A percentile compares a stretch with the other conserved stretches of the same genome.
Evolutionary conservation across 2,329 filamentous ascomycete species (phyloP).

Genomic region (Cytospora paraplurivora): DNA sequence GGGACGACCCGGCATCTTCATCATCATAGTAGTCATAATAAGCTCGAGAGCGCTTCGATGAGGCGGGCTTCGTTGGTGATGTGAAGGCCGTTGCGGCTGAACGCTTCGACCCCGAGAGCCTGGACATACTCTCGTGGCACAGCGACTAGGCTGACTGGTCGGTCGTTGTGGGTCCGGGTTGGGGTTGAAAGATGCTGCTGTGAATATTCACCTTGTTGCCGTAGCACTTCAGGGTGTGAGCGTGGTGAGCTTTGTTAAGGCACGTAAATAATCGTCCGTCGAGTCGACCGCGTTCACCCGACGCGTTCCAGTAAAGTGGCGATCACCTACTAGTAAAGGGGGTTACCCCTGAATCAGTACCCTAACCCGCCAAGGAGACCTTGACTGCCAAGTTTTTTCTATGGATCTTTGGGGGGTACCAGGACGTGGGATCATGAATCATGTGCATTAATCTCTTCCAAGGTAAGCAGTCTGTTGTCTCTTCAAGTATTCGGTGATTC

Average conservation of each 20-base stretch:
- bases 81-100: slow-evolving; percentile 18
- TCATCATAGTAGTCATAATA: slow-evolving; percentile 27
- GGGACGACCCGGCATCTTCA: slow-evolving; percentile 5
- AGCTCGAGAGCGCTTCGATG: slow-evolving; percentile 22
- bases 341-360: background rate
- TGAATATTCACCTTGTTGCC: background rate
- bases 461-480: no score
- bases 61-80: slow-evolving; percentile 24
- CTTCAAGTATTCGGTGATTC: no score
- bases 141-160: background rate
- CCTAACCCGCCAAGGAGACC: background rate
- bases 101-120: slow-evolving; percentile 21
- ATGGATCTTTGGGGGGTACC: no score
- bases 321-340: background rate
- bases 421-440: no score
- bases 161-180: background rate
- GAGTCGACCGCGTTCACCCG: background rate
- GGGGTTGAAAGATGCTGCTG: background rate
- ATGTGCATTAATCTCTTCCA: no score
- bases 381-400: no score
- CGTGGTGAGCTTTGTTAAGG: background rate
- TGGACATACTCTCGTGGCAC: slow-evolving; percentile 1
- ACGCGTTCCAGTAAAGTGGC: background rate
- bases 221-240: background rate
- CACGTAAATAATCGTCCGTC: background rate